Base-by-base conservation (phyloP, 1,284 basidiomycete species). In the Phlebopus sp. region DNA sequence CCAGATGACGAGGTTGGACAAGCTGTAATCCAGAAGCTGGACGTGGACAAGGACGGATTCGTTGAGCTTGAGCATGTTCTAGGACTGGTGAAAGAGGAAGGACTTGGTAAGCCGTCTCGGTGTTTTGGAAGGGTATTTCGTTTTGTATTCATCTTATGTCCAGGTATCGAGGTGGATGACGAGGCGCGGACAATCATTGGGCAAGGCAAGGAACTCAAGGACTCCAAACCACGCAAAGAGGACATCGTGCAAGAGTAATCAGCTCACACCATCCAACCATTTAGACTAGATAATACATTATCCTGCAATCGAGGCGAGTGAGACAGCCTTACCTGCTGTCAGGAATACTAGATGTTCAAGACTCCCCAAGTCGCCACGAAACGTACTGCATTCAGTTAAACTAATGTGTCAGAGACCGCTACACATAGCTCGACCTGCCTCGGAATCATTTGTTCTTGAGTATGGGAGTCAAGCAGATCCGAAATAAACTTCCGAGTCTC, bases 11-110 rank as follows among this genome's bases (percentile, higher is more conserved):
- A 94, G 53, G 84, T 92, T n/a, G 87, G 92, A 17, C 85, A 91
- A 55, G 84, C 82, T 42, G 82, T 99, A 35, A 85, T 96, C 49
- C 85, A 94, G 63, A 98, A 98, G 72, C 74, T 99, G 57, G 97
- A 99, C 66, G 89, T 92, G 4, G 96, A 99, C 71, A 85, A 92
- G 69, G 96, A 99, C 62, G 95, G 96, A 0, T 95, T 87, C 60
- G 93, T 98, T 17, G 90, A 93, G 66, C 72, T 92, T 29, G 87
- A 90, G 66, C 89, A 92, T 59, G 86, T 91, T 35, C 67, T 91
- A 31, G 88, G 84, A 3, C 69, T 92, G 44, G 86, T 89, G n/a
- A 76, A 75, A 55, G 86, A 90, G 66, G 87, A 90, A 58, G 88
- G 85, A 17, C 69, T 90, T 25, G 87, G 86, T 85, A 56, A 47